Base-by-base conservation (phyloP, 129 eudicot species). In the Flaveria robusta region DNA sequence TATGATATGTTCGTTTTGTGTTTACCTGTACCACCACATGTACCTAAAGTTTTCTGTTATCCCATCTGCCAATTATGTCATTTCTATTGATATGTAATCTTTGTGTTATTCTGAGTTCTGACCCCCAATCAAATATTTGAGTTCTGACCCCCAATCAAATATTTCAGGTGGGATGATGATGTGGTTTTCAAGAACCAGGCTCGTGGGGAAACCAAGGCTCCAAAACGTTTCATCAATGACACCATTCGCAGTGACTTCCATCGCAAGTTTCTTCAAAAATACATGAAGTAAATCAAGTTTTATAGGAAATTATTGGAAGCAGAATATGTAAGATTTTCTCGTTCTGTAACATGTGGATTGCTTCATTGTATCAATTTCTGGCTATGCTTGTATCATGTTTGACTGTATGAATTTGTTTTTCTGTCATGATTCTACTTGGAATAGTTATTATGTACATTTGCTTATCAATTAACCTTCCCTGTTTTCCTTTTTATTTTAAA, bases 151-250 rank as follows among this genome's bases (percentile, higher is more conserved):
- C 16, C 22, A 27, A 64, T 76, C 16, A 11, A 64, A 45, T 46
- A 66, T 77, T 22, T 47, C 75, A 82, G 86, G 86, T 82, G 86
- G 82, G 86, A 82, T n/a, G 86, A 82, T 82, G 86, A 82, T 13
- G 86, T 82, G 1, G 86, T 82, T 27, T 82, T 82, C 67, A 77
- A 81, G 84, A 81, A 81, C 77, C 84, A 81, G 72, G 84, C 84
- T 47, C 84, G 84, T 47, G 84, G 84, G 13, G 84, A 81, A 52
- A 54, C 77, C 26, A 81, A 81, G 77, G 80, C 81, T 68, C 67
- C 81, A 46, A 81, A 81, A 60, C 84, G 84, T 27, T 81, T 81
- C n/a, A 82, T 82, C 79, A 82, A 82, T 18, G 86, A 82, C 77
- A 81, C 86, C 62, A 82, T 82, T n/a, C 82, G 86, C 31, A 82